Evolutionary conservation across 495 filamentous ascomycete species (phyloP), one percentile per base, ranked within the genome.

Genomic region (Penicillium cataractarum): DNA sequence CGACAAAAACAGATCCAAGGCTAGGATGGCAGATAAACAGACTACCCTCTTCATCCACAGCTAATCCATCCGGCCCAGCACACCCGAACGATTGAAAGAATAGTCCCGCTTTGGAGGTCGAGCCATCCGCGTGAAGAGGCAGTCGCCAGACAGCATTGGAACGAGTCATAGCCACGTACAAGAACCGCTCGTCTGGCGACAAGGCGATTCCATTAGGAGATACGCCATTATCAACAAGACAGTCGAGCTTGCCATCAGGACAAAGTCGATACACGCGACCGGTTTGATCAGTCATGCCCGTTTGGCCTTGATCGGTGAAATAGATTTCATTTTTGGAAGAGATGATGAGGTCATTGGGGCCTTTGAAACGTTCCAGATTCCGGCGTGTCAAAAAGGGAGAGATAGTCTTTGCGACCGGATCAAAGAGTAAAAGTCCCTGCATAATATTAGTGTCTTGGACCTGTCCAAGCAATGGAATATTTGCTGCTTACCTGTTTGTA

Each of bases 301-400:
- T 75, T 39, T 71, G 68, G 3, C 72, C 72, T 63, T 74, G 72
- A 55, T 74, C 70, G 7, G 72, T 74, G 55, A 74, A 74, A 48
- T 69, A 74, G 21, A 74, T 61, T 26, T 68, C 63, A 39, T 56
- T 53, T 3, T 63, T 65, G 17, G 70, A 70, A 6, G 61, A 62
- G 12, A 74, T 48, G 15, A 69, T 63, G 52, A 74, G 64, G 44
- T 74, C 72, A 56, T 74, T 74, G 48, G 59, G 67, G 12, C 72
- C 72, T 63, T 72, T 74, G 67, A 74, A 72, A 12, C 72, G 62
- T 19, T 74, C 72, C 5, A 72, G 57, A 39, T 74, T 70, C 13
- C 70, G 70, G 5, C 70, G 67, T 21, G 62, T 63, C 21, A 68
- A 21, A 35, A 66, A 50, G 0, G 65, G 56, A 1, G 58, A 57